Conservation (phyloP, 441 rosid genomes). For the Populus tomentosa region DNA sequence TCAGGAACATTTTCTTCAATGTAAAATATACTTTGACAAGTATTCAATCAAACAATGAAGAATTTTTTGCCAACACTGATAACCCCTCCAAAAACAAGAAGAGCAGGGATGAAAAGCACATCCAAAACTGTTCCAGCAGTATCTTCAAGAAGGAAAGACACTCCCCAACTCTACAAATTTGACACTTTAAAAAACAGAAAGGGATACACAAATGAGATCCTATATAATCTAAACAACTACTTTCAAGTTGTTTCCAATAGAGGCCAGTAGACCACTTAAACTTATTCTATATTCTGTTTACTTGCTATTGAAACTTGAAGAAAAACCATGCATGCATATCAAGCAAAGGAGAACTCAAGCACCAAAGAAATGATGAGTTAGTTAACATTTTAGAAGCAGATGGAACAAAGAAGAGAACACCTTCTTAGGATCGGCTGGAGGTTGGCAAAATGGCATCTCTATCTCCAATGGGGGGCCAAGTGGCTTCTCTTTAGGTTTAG, state of each 20-base stretch:
- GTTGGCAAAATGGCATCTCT: constrained; percentile 73
- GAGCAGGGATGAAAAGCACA: background rate
- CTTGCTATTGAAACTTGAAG: background rate
- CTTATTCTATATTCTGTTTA: background rate
- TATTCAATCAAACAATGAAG: background rate
- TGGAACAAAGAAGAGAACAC: constrained; percentile 26
- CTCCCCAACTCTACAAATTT: background rate
- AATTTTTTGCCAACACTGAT: background rate
- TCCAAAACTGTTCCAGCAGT: background rate
- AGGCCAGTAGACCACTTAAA: background rate
- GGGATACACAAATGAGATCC: background rate
- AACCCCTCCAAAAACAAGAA: background rate
- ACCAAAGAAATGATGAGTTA: background rate
- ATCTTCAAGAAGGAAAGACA: background rate
- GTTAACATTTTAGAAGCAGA: background rate
- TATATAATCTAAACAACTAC: background rate
- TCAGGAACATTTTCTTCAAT: background rate
- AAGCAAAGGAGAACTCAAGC: background rate
- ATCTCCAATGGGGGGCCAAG: constrained; percentile 88
- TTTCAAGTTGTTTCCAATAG: background rate
- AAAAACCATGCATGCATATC: background rate
- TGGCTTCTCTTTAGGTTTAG: constrained; percentile 78
- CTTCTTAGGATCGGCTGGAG: constrained; percentile 81
- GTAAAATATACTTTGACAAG: background rate
- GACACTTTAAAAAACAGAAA: background rate